These are phyloP conservation scores for Globisporangium ultimum DNA, from an alignment of 352 stramenopile genomes.

Conservation along the genomic window DNA sequence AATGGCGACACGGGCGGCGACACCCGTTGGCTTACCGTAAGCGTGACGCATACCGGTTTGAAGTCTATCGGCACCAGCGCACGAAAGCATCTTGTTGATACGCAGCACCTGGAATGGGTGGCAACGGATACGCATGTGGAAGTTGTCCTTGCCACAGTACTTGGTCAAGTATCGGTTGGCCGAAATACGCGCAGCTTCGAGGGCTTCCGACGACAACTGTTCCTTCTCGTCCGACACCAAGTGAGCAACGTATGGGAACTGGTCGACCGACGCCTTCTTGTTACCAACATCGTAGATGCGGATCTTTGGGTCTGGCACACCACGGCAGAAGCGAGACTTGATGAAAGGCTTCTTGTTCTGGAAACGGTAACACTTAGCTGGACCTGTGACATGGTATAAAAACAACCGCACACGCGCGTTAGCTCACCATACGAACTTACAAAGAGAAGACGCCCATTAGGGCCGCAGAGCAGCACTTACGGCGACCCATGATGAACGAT, in stretches of 20 bases:
- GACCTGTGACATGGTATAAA: conserved; percentile 14
- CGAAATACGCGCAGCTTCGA: conserved; percentile 98
- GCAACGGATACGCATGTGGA: conserved; percentile 99
- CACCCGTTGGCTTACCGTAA: conserved; percentile 98
- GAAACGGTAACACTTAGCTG: conserved; percentile 99
- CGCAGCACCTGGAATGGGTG: conserved; percentile 99
- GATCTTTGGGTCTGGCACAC: conserved; percentile 97
- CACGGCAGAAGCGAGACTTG: conserved; percentile 99
- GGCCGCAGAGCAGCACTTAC: conserved; percentile 25
- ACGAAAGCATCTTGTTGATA: conserved; percentile 99
- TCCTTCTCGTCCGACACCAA: conserved; percentile 94
- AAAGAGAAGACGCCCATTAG: too few species aligned
- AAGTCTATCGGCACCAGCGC: conserved; percentile 98
- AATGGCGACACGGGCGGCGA: conserved; percentile 98
- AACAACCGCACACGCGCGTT: too few species aligned
- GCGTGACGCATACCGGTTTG: conserved; percentile 99
- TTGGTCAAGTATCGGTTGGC: conserved; percentile 99
- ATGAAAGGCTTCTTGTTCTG: conserved; percentile 99
- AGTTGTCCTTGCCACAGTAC: conserved; percentile 97
- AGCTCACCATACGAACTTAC: too few species aligned
- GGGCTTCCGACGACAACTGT: conserved; percentile 95
- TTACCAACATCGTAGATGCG: conserved; percentile 99
- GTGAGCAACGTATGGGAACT: conserved; percentile 99
- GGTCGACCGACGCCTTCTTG: conserved; percentile 97
- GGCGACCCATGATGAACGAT: conserved; percentile 35